A percentile compares a stretch with the other conserved stretches of the same genome.
phyloP scores from a whole-genome alignment of 495 filamentous ascomycete species.

The Aspergillus cavernicola region DNA sequence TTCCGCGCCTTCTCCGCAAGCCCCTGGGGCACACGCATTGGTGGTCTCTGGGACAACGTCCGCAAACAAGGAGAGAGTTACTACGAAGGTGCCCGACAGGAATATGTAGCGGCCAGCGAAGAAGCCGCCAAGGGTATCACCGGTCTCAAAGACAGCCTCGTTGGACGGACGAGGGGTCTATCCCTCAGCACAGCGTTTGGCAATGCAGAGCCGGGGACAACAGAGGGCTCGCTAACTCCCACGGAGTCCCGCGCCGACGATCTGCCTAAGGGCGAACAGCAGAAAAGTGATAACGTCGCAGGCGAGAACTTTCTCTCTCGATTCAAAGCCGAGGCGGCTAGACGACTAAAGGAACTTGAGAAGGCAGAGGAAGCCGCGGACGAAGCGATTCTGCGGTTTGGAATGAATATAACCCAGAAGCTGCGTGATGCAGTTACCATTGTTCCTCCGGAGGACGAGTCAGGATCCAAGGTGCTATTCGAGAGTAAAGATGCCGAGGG shows the following conservation, averaged over 20 bases:
- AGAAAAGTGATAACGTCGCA: constrained; percentile 12
- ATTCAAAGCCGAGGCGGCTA: constrained; percentile 75
- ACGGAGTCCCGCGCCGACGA: constrained; percentile 41
- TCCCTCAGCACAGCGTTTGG: constrained; percentile 55
- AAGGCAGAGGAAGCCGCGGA: constrained; percentile 96
- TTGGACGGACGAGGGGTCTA: constrained; percentile 67
- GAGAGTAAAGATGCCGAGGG: constrained; percentile 90
- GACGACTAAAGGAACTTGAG: constrained; percentile 85
- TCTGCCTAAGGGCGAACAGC: neutral
- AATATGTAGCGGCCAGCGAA: constrained; percentile 71
- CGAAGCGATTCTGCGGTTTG: constrained; percentile 91
- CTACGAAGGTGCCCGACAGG: constrained; percentile 77
- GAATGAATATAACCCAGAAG: constrained; percentile 85
- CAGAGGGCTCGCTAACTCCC: constrained; percentile 36
- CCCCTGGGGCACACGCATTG: constrained; percentile 85
- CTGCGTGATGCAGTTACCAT: constrained; percentile 88
- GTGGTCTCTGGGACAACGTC: constrained; percentile 83
- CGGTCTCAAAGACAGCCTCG: constrained; percentile 63
- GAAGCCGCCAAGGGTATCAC: constrained; percentile 83
- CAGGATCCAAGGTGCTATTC: constrained; percentile 58
- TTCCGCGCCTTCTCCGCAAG: constrained; percentile 89
- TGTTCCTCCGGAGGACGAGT: constrained; percentile 57
- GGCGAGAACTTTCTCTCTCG: constrained; percentile 74
- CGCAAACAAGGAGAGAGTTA: constrained; percentile 87
- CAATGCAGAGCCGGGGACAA: constrained; percentile 19